Evolutionary conservation across 768 basidiomycete species (phyloP), one percentile per base, ranked within the genome.

Genomic region (Suillus fuscotomentosus): DNA sequence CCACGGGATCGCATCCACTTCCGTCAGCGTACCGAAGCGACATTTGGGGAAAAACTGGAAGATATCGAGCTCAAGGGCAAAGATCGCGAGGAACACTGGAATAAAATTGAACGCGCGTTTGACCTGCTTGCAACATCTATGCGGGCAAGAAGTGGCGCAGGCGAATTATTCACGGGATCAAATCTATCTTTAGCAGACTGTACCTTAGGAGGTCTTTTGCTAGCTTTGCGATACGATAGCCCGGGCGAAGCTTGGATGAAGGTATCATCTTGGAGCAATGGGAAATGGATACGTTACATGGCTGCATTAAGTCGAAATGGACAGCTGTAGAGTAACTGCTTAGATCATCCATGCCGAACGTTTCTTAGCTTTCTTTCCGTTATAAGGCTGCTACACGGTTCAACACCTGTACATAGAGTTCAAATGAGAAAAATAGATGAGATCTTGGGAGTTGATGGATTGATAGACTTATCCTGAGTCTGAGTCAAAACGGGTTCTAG

Each of bases 131-230:
- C 60, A 17, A 15, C 31, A 5, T 43, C n/a, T 6, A 63, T 66
- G 47, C 24, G 65, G 31, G 59, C 43, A 15, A 60, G 69, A 17
- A 63, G 68, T 55, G 62, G 14, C 8, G 14, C 38, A 24, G 62
- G 62, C 6, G 61, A 53, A 11, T 75, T 68, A 57, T 65, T 75
- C 24, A 66, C 69, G 53, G 72, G 73, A 38, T 56, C 66, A 15
- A 66, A 60, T 39, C 38, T 73, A 11, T 63, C 70, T 5, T 69
- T 72, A 39, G 60, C 73, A 17, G 76, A 78, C 64, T 72, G 76
- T 53, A 70, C 69, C 13, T 60, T 78, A 15, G 68, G 68, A 27
- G 71, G 67, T 15, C 67, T 66, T 34, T 65, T 76, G 42, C 65
- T 75, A 22, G 69, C 67, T 42, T 54, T 72, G 24, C 70, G 67